Evolutionary conservation across 306 rosid species (phyloP), one percentile per base, ranked within the genome.

Genomic region (Prunus campanulata): DNA sequence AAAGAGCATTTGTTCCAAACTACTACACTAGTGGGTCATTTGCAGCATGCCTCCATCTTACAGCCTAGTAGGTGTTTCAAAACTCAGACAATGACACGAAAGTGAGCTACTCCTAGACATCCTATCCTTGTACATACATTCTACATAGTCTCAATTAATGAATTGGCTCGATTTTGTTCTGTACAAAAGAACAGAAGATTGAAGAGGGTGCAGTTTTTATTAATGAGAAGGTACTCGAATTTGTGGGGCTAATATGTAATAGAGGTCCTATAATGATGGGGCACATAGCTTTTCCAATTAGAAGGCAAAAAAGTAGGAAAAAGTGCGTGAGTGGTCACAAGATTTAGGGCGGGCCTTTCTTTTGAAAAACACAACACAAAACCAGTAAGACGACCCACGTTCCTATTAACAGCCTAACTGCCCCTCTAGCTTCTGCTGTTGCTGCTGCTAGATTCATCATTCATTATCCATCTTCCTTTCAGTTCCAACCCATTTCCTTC

Each of bases 251-350:
- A 20, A 30, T 42, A 24, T 2, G 20, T 42, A 48, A 39, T 63
- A 48, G 78, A 47, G 84, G 88, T 78, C 88, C 92, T 76, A 78
- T 63, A 71, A 14, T 63, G 70, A 68, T 57, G 75, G 75, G 48
- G 85, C 75, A 65, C 74, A 71, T 11, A 77, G 71, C 75, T 75
- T 81, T 85, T 65, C 68, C 74, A 39, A 71, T 70, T 50, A 83
- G 63, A 82, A 76, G 77, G 60, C 72, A 66, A 11, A 83, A 47
- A 85, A 77, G 89, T 52, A 81, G 63, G 46, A 72, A 87, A 85
- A 89, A 87, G 92, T 88, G 86, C 83, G 82, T 51, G 24, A 87
- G 89, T 87, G 84, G 88, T 92, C 97, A 90, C 97, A 89, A 25
- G 97, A 81, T 72, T 72, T 82, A 55, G 72, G 93, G 90, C 84